These are phyloP conservation scores for Leonotis leonurus DNA, from an alignment of 257 asterid genomes.

Conservation along the genomic window DNA sequence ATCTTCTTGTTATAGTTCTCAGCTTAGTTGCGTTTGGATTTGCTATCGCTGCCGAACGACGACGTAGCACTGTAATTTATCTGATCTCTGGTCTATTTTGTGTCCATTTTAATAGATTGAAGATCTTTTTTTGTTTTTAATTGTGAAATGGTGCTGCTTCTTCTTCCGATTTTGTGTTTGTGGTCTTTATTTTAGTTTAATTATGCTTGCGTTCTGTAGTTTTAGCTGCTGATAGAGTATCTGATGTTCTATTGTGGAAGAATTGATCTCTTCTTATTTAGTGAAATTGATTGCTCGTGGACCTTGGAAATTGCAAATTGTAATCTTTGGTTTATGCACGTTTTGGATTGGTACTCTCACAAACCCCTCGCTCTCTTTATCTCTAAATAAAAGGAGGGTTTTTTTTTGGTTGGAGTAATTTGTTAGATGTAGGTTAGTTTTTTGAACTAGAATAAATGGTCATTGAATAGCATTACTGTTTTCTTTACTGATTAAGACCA, in stretches of 20 bases:
- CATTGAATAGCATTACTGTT: neutral
- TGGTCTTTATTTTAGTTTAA: neutral
- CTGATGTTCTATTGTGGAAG: neutral
- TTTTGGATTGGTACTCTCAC: neutral
- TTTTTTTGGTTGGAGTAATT: neutral
- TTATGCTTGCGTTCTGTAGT: neutral
- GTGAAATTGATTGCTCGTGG: neutral
- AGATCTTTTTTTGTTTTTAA: conserved; percentile 15
- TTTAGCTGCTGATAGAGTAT: neutral
- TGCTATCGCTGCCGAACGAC: conserved; percentile 90
- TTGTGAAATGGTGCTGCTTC: neutral
- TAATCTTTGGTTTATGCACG: neutral
- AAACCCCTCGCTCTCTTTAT: neutral
- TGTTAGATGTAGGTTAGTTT: neutral
- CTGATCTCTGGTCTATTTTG: neutral
- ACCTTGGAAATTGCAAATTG: neutral
- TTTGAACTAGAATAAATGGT: neutral
- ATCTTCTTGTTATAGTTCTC: conserved; percentile 63
- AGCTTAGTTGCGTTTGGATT: conserved; percentile 89
- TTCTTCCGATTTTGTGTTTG: neutral
- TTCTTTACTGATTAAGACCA: neutral
- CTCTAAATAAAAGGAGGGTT: no score
- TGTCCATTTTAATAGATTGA: neutral
- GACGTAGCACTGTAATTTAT: conserved; percentile 65
- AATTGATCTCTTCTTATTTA: neutral